phyloP scores from a whole-genome alignment of 345 rosid species.

The Fremontodendron californicum region DNA sequence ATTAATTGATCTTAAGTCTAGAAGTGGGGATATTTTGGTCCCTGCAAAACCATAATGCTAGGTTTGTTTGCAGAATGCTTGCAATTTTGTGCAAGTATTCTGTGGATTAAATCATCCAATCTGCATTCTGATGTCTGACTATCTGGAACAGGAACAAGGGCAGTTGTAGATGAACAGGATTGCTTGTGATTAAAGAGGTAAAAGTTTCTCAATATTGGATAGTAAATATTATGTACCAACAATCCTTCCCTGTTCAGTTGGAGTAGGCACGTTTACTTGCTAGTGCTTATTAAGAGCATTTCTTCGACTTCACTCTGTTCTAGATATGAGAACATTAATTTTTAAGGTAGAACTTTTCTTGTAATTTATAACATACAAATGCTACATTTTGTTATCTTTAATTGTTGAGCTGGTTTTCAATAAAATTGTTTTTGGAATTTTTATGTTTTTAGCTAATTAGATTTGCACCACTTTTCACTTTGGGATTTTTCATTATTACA shows the following conservation, averaged over 20 bases:
- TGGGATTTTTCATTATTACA: neutral
- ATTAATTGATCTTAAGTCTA: neutral
- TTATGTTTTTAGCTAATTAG: neutral
- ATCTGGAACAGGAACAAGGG: conserved; percentile 9
- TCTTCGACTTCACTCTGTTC: neutral
- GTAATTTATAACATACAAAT: neutral
- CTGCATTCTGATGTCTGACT: neutral
- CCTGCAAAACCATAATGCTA: neutral
- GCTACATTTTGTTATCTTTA: neutral
- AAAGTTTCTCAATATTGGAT: neutral
- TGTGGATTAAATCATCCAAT: neutral
- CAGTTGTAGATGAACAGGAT: neutral
- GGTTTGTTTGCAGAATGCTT: neutral
- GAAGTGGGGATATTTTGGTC: neutral
- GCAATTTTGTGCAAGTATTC: neutral
- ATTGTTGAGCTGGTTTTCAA: neutral
- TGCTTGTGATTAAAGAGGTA: neutral
- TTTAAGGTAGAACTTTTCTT: neutral
- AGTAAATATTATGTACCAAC: neutral
- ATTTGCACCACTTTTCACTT: neutral
- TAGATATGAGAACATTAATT: neutral
- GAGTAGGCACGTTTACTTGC: neutral
- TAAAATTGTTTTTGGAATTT: neutral
- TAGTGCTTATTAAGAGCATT: neutral
- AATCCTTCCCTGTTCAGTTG: neutral